These are phyloP conservation scores for Mycosphaerella sp. DNA, from an alignment of 2,329 filamentous ascomycete species.

Conservation along the genomic window DNA sequence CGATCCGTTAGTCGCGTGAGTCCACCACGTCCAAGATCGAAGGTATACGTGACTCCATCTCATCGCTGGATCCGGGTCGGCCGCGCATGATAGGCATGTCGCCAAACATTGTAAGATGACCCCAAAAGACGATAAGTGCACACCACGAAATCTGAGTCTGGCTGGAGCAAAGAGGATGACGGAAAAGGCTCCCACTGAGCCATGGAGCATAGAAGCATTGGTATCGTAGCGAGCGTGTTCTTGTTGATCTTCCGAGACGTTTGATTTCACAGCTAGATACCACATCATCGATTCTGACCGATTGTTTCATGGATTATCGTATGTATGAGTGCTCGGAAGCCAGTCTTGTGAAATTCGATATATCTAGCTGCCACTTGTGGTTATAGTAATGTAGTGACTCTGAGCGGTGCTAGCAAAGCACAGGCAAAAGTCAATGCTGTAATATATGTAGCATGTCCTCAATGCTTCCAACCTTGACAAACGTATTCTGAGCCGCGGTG, in stretches of 20 bases:
- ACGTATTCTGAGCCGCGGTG: too few relatives aligned
- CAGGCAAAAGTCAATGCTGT: too few relatives aligned
- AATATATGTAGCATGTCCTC: too few relatives aligned
- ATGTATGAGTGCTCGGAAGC: not conserved
- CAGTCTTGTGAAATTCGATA: not conserved
- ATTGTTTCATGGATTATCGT: not conserved
- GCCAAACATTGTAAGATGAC: not conserved
- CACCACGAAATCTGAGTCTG: too few relatives aligned
- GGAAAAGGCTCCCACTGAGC: not conserved
- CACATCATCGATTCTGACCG: not conserved
- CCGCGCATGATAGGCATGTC: conserved; percentile 1
- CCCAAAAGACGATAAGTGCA: not conserved
- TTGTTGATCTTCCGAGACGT: not conserved
- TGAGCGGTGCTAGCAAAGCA: too few relatives aligned
- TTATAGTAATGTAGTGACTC: too few relatives aligned
- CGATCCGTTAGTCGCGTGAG: conserved; percentile 10
- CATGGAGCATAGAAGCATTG: not conserved
- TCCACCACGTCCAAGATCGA: not conserved
- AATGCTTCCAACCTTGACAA: too few relatives aligned
- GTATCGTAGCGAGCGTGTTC: not conserved
- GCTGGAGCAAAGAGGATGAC: not conserved
- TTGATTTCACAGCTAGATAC: conserved; percentile 10
- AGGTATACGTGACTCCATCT: conserved; percentile 6
- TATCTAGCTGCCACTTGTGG: too few relatives aligned
- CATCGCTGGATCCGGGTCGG: conserved; percentile 6